Evolutionary conservation across 345 rosid species (phyloP), one percentile per base, ranked within the genome.

Genomic region (Turritis glabra): DNA sequence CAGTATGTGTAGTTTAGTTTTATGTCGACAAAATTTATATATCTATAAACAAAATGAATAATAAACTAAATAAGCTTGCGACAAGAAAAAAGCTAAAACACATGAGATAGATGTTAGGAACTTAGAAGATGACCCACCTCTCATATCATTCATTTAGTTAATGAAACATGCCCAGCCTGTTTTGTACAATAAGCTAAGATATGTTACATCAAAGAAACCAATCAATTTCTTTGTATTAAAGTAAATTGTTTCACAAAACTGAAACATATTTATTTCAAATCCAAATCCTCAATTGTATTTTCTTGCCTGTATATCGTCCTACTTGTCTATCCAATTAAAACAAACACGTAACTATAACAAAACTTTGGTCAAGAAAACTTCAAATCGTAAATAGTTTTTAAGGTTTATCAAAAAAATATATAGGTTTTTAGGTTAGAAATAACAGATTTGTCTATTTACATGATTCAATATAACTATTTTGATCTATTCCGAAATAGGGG

Each of bases 151-250:
- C 71, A 62, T 76, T 51, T 76, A 50, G 50, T 53, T 76, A 61
- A 43, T 46, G 79, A 68, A 76, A 76, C 79, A 76, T 69, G 75
- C 71, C 75, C 80, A 76, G 65, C 75, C 80, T 69, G 80, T 69
- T 76, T 69, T 76, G 75, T 76, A 69, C 65, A 76, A 62, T 76
- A 69, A 69, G 70, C 75, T 53, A 30, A 76, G 68, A 76, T 69
- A 53, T 69, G 80, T 76, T 76, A 69, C 80, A 76, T 69, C 79
- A 67, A 67, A 22, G 17, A 52, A 32, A 75, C 78, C 79, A 25
- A 54, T 76, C 80, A 54, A 33, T 32, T 61, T 59, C 29, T 76
- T 43, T 61, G 69, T 76, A 69, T 60, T 76, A 60, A 76, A 52
- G 61, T 69, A 41, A 76, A 15, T 8, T 69, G 75, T 76, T 60